A percentile compares a stretch with the other conserved stretches of the same genome.
Evolutionary conservation across 805 yeast genomes (phyloP).

Genomic region (Komagataella populi): DNA sequence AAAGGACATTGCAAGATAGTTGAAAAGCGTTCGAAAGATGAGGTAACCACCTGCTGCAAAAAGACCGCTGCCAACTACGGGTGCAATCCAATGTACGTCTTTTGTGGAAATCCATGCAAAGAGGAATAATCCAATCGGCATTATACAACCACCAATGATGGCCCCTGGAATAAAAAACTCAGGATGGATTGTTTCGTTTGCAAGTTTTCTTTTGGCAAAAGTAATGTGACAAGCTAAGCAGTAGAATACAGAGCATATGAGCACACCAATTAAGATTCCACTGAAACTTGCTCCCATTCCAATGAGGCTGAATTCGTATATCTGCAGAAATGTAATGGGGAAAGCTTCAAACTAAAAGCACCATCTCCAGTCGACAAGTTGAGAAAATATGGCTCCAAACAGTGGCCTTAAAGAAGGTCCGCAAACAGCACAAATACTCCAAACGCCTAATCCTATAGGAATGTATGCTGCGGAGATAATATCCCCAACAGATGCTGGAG

Average conservation of each 20-base stretch:
- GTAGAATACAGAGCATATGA: not conserved
- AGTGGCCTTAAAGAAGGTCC: conserved; percentile 48
- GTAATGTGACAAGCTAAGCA: not conserved
- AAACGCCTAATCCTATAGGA: conserved; percentile 33
- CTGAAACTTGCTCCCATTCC: conserved; percentile 34
- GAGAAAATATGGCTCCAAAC: conserved; percentile 36
- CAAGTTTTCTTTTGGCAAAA: conserved; percentile 13
- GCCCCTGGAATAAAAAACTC: conserved; percentile 47
- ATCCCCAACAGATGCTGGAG: conserved; percentile 45
- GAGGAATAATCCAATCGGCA: conserved; percentile 43
- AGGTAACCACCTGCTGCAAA: conserved; percentile 27
- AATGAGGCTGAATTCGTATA: conserved; percentile 31
- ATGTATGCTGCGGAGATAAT: conserved; percentile 24
- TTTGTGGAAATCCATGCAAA: conserved; percentile 45
- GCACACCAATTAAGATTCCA: conserved; percentile 10
- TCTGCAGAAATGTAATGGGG: conserved; percentile 36
- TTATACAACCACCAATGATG: conserved; percentile 38
- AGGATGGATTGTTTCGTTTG: conserved; percentile 14
- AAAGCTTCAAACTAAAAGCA: conserved; percentile 48
- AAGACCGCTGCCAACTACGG: conserved; percentile 26
- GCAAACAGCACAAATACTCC: conserved; percentile 40
- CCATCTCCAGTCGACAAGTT: conserved; percentile 36
- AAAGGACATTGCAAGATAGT: conserved; percentile 34
- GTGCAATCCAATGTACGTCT: conserved; percentile 39
- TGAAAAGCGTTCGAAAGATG: conserved; percentile 37